Base-by-base conservation (phyloP, 2,329 filamentous ascomycete genomes). In the Onygena corvina region DNA sequence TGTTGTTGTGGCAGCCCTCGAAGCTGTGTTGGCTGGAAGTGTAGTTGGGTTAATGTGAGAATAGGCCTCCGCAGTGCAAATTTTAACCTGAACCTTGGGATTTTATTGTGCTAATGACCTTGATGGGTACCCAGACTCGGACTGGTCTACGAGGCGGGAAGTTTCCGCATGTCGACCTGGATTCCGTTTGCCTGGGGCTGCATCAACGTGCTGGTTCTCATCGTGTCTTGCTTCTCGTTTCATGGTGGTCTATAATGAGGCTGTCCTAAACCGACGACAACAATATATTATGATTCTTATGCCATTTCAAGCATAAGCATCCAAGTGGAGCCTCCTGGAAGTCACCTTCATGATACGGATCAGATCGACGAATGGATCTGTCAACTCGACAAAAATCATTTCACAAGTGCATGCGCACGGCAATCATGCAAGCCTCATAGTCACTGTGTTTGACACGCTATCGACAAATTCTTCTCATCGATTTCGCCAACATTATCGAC, bases 111-210 rank as follows among this genome's bases (percentile, higher is more conserved):
- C 23, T 30, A 36, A 25, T 31, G 11, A 14, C 23, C 6, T 34
- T 40, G n/a, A 2, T 47, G 6, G 30, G 8, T 30, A 20, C 25
- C 8, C 18, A 46, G 42, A n/a, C 42, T 46, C 3, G 42, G n/a
- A 25, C 30, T 40, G 3, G 31, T 52, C 34, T 42, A 21, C 62
- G 77, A 80, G 57, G 77, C 83, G 2, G 89, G 87, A 36, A 86
- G 83, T 66, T 94, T 90, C 63, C 75, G 81, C 59, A 92, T 94
- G 87, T 90, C 87, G 40, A 94, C 89, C 0, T 94, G 88, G 88
- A 85, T 94, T 47, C 89, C 89, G 0, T 84, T 92, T 60, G 76
- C 89, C 18, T 94, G 89, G 89, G 86, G 80, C 1, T 76, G 86
- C 61, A 83, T 90, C 64, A 94, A 87, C 63, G 81, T 90, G 7